Conservation (phyloP, 192 early-diverging fungal genomes). For the Backusella morwellensis region DNA sequence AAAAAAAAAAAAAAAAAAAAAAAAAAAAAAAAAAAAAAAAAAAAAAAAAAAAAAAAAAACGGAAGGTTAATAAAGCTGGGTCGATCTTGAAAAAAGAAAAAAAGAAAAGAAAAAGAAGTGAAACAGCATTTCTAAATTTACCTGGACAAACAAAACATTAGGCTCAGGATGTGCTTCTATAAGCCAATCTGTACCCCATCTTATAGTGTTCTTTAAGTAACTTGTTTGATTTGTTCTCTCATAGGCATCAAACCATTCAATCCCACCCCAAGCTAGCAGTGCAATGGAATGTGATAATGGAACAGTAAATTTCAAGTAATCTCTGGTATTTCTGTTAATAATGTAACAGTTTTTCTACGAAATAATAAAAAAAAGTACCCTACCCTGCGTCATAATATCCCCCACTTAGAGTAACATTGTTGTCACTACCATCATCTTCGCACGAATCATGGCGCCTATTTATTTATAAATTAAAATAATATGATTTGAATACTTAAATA, state of each 20-base stretch:
- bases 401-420: slow-evolving; percentile 2
- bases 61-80: neutral
- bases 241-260: slow-evolving; percentile 51
- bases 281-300: slow-evolving; percentile 46
- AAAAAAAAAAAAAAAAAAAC: neutral
- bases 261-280: slow-evolving; percentile 44
- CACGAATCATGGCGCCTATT: slow-evolving; percentile 15
- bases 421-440: slow-evolving; percentile 8
- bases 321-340: neutral
- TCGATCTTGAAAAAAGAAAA: neutral
- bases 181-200: slow-evolving; percentile 55
- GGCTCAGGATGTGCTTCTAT: slow-evolving; percentile 48
- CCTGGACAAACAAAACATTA: slow-evolving; percentile 45
- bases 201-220: slow-evolving; percentile 42
- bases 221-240: slow-evolving; percentile 36
- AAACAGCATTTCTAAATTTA: neutral
- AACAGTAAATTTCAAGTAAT: slow-evolving; percentile 53
- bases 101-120: neutral
- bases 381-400: slow-evolving; percentile 25
- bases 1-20: neutral
- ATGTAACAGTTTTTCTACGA: neutral
- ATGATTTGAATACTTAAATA: neutral
- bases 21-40: too few relatives aligned
- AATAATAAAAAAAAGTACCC: neutral
- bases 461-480: neutral